Evolutionary conservation across 192 early-diverging fungal genomes (phyloP), one percentile per base, ranked within the genome.

Genomic region (Mortierella hygrophila): DNA sequence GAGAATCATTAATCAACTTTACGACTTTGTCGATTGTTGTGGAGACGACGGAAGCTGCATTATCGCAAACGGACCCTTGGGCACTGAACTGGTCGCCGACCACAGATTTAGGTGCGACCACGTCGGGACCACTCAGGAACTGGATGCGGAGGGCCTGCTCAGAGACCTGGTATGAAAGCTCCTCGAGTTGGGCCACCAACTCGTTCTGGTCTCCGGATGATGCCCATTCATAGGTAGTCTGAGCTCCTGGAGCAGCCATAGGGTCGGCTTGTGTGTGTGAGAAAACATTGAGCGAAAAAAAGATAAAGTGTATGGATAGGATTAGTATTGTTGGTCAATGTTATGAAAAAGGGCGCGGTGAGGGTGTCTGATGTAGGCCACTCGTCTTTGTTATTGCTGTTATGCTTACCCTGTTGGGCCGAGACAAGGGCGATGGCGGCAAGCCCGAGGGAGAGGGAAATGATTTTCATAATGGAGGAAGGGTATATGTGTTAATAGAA

Each of bases 381-480:
- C 1, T 65, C n/a, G 29, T 7, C 8, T 35, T 65, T 65, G 6
- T 23, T 60, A 5, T 60, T 60, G 55, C 57, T 49, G 29, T 21
- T 20, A 1, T 37, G 13, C 26, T 68, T 63, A 73, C 60, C 72
- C 29, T 80, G 72, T 15, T 65, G 60, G 20, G 57, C 72, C 2
- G 79, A 32, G 23, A 68, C 70, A 8, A 55, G 40, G 10, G 76
- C 76, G 10, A 70, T 32, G 8, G 70, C 75, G 21, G 57, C 70
- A 40, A 77, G 70, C 20, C 75, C 81, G 32, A 81, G 44, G 44
- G 79, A 75, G 46, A 74, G 5, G 6, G 44, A 74, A 5, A 63
- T 6, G 29, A 72, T 65, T 72, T 29, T 82, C 81, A 82, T 82
- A n/a, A 18, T 79, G 11, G 10, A 38, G 47, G 40, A 32, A 49